Conservation (phyloP, 805 yeast genomes). For the Yarrowia yakushimensis region DNA sequence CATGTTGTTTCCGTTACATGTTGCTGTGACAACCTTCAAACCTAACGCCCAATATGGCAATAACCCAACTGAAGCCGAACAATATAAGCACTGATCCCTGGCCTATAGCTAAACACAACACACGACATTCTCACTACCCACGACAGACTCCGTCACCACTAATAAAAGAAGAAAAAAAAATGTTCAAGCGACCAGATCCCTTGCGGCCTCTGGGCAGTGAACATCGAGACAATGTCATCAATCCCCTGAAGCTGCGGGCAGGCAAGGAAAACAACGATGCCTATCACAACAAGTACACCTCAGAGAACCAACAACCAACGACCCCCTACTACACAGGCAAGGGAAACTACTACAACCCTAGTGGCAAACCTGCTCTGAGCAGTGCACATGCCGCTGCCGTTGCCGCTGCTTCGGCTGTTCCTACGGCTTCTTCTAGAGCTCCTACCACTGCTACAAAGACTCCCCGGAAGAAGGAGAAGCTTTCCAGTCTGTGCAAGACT, state of each 20-base stretch:
- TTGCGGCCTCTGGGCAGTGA: constrained; percentile 11
- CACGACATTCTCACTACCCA: not conserved
- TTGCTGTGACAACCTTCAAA: constrained; percentile 13
- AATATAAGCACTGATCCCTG: constrained; percentile 11
- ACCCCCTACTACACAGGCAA: not conserved
- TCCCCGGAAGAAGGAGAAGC: constrained; percentile 68
- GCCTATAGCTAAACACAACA: not conserved
- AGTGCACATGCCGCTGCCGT: not conserved
- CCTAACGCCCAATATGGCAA: constrained; percentile 15
- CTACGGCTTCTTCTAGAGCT: not conserved
- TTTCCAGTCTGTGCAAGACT: constrained; percentile 87
- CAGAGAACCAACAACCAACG: not conserved
- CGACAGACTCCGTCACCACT: not conserved
- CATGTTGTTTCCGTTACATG: not conserved
- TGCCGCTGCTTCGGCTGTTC: not conserved
- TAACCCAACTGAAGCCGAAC: constrained; percentile 18
- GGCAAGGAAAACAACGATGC: constrained; percentile 10
- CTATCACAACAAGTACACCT: not conserved
- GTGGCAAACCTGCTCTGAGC: not conserved
- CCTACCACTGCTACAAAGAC: constrained; percentile 5
- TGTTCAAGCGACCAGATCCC: constrained; percentile 20
- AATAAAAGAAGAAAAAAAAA: not conserved
- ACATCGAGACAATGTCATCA: constrained; percentile 4
- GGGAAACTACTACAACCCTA: not conserved
- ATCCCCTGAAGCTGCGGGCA: constrained; percentile 4